A percentile compares a stretch with the other conserved stretches of the same genome.
These are phyloP conservation scores for Colletotrichum musae DNA, from an alignment of 2,329 filamentous ascomycete genomes.

Conservation along the genomic window DNA sequence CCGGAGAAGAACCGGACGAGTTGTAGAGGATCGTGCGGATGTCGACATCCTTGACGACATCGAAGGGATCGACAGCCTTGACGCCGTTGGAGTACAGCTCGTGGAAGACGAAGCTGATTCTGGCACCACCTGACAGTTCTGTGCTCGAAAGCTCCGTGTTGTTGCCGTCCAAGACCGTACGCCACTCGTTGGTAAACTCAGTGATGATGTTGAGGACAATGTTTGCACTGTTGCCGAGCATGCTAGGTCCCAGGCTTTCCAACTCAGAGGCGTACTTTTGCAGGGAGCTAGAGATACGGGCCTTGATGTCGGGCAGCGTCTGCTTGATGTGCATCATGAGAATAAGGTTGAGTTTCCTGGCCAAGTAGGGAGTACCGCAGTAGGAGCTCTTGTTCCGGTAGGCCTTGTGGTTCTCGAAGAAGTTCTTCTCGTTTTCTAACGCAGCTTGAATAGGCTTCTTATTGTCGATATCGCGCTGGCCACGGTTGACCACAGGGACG, in stretches of 20 bases:
- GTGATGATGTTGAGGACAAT: slow-evolving; percentile 99
- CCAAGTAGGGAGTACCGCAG: slow-evolving; percentile 97
- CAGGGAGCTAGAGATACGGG: slow-evolving; percentile 91
- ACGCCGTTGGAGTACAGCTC: slow-evolving; percentile 98
- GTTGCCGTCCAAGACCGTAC: slow-evolving; percentile 95
- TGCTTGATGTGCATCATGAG: slow-evolving; percentile 99
- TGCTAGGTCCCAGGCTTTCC: slow-evolving; percentile 86
- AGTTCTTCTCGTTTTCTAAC: slow-evolving; percentile 93
- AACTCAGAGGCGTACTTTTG: slow-evolving; percentile 93
- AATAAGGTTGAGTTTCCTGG: slow-evolving; percentile 96
- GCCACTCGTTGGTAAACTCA: slow-evolving; percentile 98
- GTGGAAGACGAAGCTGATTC: slow-evolving; percentile 99
- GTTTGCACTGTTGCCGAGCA: slow-evolving; percentile 96
- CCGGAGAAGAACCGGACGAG: slow-evolving; percentile 97
- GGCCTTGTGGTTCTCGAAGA: slow-evolving; percentile 98
- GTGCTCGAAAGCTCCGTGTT: slow-evolving; percentile 95
- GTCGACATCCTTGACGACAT: slow-evolving; percentile 96
- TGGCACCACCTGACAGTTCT: slow-evolving; percentile 94
- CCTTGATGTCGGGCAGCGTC: slow-evolving; percentile 98
- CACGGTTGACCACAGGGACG: slow-evolving; percentile 97
- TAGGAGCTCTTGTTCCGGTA: slow-evolving; percentile 99
- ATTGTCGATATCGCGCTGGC: slow-evolving; percentile 98
- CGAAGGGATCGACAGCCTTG: slow-evolving; percentile 97
- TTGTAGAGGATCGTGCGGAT: slow-evolving; percentile 98
- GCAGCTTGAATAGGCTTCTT: slow-evolving; percentile 94